Base-by-base conservation (phyloP, 345 rosid species). In the Hibiscus syriacus region DNA sequence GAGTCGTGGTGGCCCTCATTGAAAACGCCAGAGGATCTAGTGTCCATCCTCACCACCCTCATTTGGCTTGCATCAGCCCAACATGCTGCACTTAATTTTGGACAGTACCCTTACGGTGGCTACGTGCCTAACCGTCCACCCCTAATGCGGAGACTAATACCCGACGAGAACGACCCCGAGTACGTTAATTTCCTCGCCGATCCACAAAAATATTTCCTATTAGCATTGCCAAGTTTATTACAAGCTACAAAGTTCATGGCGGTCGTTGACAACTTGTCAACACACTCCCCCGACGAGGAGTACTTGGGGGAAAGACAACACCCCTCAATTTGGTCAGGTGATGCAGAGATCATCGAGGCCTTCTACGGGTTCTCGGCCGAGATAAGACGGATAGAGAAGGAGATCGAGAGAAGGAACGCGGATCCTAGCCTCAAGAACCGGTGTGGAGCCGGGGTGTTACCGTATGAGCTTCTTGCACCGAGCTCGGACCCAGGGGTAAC, bases 161-260 rank as follows among this genome's bases (percentile, higher is more conserved):
- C 99, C 1, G 92, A 88, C 13, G 89, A 89, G 64, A 86, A 80
- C 4, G 96, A 88, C 49, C 85, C 86, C 0, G 98, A 92, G 56
- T 85, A 80, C 38, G 61, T 59, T n/a, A 86, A 76, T 66, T 88
- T 94, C 66, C 7, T 81, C 0, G 78, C 80, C 9, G 97, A 89
- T 70, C 98, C 99, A 0, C 96, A 94, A 39, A 92, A 83, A 55
- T 89, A 74, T 69, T 94, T 79, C 78, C 82, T 94, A 7, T 77
- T 79, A 0, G 87, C 99, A 34, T 39, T 94, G 77, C 98, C 99
- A 11, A 89, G 93, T 71, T 45, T 90, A 48, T 26, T 88, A 17
- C 99, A 94, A 68, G 90, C 97, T 14, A 83, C 99, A 0, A 94
- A 94, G 68, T 92, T 80, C 59, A 92, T 94, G 99, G 99, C 99